Percentiles rank a stretch among this genome's conserved stretches.
Conservation (phyloP, 2,329 filamentous ascomycete species). For the Aspergillus hortae region DNA sequence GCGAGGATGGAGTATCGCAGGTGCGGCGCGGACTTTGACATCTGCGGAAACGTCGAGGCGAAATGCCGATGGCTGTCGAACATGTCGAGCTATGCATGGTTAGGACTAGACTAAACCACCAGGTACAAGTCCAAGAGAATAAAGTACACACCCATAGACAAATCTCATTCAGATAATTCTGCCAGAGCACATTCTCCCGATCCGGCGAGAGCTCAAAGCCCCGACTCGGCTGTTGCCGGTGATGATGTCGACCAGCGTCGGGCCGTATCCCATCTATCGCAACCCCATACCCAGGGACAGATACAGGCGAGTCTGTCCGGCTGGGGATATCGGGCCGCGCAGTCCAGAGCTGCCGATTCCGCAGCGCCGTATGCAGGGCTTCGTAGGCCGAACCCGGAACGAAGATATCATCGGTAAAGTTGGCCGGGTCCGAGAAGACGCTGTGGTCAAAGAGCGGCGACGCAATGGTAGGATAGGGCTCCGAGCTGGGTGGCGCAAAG, state of each 20-base stretch:
- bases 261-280: neutral
- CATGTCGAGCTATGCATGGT: conserved; percentile 45
- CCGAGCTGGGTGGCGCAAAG: conserved; percentile 10
- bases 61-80: conserved; percentile 51
- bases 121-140: neutral
- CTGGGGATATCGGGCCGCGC: conserved; percentile 41
- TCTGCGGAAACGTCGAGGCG: conserved; percentile 46
- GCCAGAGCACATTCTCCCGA: conserved; percentile 29
- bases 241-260: neutral
- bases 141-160: conserved; percentile 22
- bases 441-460: conserved; percentile 22
- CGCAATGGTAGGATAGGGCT: conserved; percentile 17
- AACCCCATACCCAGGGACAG: conserved; percentile 7
- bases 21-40: conserved; percentile 44
- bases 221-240: conserved; percentile 12
- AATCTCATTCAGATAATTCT: conserved; percentile 30
- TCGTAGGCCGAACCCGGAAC: conserved; percentile 48
- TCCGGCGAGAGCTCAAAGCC: conserved; percentile 25
- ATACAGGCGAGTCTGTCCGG: conserved; percentile 20
- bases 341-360: conserved; percentile 46
- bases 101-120: neutral
- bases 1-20: conserved; percentile 51
- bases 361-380: conserved; percentile 45
- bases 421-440: conserved; percentile 22
- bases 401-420: conserved; percentile 48